Evolutionary conservation across 2,329 filamentous ascomycete genomes (phyloP), one percentile per base, ranked within the genome.

Genomic region (Phialemoniopsis sp.): DNA sequence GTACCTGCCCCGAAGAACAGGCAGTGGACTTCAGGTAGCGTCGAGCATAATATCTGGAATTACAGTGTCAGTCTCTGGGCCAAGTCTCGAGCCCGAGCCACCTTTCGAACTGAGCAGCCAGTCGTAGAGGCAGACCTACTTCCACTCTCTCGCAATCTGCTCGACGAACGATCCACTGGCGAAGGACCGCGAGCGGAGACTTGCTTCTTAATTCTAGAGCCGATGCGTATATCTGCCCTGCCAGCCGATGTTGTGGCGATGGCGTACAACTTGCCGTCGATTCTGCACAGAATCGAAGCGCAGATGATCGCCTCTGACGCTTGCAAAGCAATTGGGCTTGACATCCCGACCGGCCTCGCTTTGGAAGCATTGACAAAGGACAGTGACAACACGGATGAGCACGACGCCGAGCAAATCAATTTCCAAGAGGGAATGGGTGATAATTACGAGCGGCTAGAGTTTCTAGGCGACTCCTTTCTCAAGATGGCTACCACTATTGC

Each of bases 401-500:
- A 88, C 44, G 71, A 69, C 1, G 68, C 75, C 28, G 73, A 84
- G 41, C 78, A 85, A 30, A 63, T 88, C 38, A 87, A 89, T 49
- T 81, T 90, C 34, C 86, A 89, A 50, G 70, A 76, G 35, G 90
- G 89, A 3, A 95, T 95, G 89, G 89, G 89, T 2, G 84, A 83
- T 30, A 97, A 97, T 51, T 98, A 98, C 53, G 93, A 98, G 59
- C 79, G 93, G 12, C 73, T 97, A 0, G 93, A 98, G 54, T 95
- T 96, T 43, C 72, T 97, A 3, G 93, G 93, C 0, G 93, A 98
- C 58, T 87, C 85, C 28, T 95, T 96, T 53, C 72, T 98, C 43
- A 98, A 98, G 63, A 91, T 96, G 82, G 88, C 87, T 10, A 96
- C 91, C 0, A 91, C 90, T 0, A 89, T 98, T 38, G 82, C 89